A percentile compares a stretch with the other conserved stretches of the same genome.
Evolutionary conservation across 1,139 yeast species (phyloP).

Genomic region (Kluyveromyces sp.): DNA sequence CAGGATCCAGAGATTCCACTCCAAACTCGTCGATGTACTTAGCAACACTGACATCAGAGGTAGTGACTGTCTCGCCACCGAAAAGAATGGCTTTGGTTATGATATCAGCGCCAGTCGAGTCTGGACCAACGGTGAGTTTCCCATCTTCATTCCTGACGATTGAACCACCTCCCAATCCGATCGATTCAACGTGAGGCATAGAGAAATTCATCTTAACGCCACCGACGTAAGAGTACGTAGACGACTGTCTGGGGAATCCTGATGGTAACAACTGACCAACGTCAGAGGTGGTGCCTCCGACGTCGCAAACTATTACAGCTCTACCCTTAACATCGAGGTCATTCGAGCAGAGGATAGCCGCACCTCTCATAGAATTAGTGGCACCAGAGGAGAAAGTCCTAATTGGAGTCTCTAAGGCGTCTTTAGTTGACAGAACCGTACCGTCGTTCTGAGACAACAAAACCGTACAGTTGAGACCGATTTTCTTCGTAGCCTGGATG

Average conservation of each 20-base stretch:
- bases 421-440: conserved; percentile 35
- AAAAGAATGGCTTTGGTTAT: conserved; percentile 30
- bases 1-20: conserved; percentile 8
- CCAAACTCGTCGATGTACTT: conserved; percentile 11
- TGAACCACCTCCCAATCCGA: conserved; percentile 43
- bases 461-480: conserved; percentile 36
- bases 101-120: conserved; percentile 38
- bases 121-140: conserved; percentile 36
- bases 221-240: conserved; percentile 36
- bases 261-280: conserved; percentile 36
- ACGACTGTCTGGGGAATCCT: conserved; percentile 38
- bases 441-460: conserved; percentile 41
- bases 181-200: conserved; percentile 41
- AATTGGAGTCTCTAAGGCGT: conserved; percentile 36
- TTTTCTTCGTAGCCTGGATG: conserved; percentile 29
- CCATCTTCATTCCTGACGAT: conserved; percentile 31
- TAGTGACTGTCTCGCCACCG: conserved; percentile 35
- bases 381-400: conserved; percentile 42
- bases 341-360: conserved; percentile 35
- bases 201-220: conserved; percentile 40
- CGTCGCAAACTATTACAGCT: conserved; percentile 35
- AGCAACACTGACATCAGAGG: conserved; percentile 36
- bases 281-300: conserved; percentile 43
- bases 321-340: conserved; percentile 28
- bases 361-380: conserved; percentile 43